Percentiles rank a stretch among this genome's conserved stretches.
Conservation (phyloP, 331 rosid genomes). For the Ulmus americana region DNA sequence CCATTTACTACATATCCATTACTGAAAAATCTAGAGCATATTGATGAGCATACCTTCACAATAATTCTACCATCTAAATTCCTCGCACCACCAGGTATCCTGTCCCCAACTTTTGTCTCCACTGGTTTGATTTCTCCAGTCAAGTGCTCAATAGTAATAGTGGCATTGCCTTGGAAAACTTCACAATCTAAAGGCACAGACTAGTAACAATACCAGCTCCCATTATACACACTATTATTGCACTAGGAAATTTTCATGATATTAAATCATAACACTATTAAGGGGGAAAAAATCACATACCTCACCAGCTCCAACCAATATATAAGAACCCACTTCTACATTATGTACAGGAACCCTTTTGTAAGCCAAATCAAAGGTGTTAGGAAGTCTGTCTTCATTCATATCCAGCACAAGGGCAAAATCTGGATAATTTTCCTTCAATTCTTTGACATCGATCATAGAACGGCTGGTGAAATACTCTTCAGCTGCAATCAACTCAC, state of each 20-base stretch:
- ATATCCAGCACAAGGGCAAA: conserved; percentile 79
- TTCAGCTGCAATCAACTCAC: conserved; percentile 63
- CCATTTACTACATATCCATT: neutral
- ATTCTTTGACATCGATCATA: conserved; percentile 81
- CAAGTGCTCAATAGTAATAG: conserved; percentile 90
- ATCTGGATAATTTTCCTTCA: conserved; percentile 89
- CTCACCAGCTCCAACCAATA: conserved; percentile 92
- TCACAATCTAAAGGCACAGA: conserved; percentile 99
- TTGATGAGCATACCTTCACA: conserved; percentile 56
- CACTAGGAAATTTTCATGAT: too few species aligned
- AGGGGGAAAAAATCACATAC: conserved; percentile 32
- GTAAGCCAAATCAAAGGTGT: conserved; percentile 71
- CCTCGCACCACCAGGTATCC: conserved; percentile 98
- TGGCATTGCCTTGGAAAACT: conserved; percentile 89
- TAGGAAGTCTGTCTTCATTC: conserved; percentile 60
- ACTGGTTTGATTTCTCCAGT: conserved; percentile 94
- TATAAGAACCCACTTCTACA: conserved; percentile 66
- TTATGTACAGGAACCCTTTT: conserved; percentile 84
- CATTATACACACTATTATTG: conserved; percentile 17
- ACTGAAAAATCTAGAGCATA: conserved; percentile 16
- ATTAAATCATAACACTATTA: too few species aligned
- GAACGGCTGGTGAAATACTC: conserved; percentile 90
- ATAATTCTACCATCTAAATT: conserved; percentile 92
- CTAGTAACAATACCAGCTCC: conserved; percentile 78
- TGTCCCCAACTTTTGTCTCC: conserved; percentile 76